These are phyloP conservation scores for Stereocaulon alpinum DNA, from an alignment of 495 filamentous ascomycete genomes.

Conservation along the genomic window DNA sequence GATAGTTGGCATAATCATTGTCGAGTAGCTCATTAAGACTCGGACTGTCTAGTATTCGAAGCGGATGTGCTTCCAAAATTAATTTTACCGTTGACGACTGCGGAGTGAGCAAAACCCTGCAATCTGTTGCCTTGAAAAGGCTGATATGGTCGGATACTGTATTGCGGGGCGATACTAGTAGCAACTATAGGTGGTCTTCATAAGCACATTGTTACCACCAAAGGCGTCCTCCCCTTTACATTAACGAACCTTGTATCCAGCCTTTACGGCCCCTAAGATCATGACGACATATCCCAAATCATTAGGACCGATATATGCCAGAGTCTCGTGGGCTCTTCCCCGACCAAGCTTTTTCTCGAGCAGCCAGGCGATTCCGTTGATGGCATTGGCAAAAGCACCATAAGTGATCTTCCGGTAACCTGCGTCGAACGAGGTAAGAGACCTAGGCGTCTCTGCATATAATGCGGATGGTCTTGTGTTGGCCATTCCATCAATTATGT, in stretches of 20 bases:
- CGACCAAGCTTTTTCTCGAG: constrained; percentile 29
- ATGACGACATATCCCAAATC: too few species aligned
- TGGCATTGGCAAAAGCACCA: constrained; percentile 17
- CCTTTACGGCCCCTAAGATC: not conserved
- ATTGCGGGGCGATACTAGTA: not conserved
- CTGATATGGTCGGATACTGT: not conserved
- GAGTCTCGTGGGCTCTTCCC: constrained; percentile 22
- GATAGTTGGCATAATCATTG: not conserved
- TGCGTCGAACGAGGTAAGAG: constrained; percentile 22
- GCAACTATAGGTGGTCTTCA: not conserved
- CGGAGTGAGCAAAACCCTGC: not conserved
- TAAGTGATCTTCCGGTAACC: constrained; percentile 17
- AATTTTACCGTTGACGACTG: not conserved
- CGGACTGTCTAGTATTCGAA: not conserved
- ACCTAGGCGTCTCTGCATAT: constrained; percentile 32
- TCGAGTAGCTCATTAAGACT: not conserved
- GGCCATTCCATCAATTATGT: constrained; percentile 35
- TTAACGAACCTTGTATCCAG: not conserved
- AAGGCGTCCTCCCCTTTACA: not conserved
- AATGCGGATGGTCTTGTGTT: constrained; percentile 25
- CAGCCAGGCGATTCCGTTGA: constrained; percentile 28
- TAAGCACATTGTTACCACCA: too few species aligned
- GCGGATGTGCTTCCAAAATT: not conserved
- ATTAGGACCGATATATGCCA: constrained; percentile 37
- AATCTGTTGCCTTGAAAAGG: not conserved